These are phyloP conservation scores for Chaetomium sp. DNA, from an alignment of 2,329 filamentous ascomycete species.

Conservation along the genomic window DNA sequence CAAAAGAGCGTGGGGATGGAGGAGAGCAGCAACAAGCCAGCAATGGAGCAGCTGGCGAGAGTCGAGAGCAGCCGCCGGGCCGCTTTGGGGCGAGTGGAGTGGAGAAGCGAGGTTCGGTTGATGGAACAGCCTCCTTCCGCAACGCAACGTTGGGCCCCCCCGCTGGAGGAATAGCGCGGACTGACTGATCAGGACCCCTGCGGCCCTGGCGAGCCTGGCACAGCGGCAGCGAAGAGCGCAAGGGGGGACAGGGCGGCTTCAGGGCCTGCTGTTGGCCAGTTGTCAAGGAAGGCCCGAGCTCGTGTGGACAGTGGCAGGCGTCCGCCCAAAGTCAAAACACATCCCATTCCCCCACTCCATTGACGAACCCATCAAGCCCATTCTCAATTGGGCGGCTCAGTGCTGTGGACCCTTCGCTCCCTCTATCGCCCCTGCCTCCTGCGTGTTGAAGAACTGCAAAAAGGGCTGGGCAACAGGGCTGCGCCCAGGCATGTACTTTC, in stretches of 20 bases:
- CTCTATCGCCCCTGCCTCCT: neutral
- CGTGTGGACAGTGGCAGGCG: neutral
- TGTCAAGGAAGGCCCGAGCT: slow-evolving; percentile 13
- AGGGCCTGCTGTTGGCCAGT: too few relatives aligned
- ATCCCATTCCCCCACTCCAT: slow-evolving; percentile 11
- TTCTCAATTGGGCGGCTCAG: slow-evolving; percentile 19
- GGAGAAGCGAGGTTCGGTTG: slow-evolving; percentile 21
- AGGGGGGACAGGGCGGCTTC: too few relatives aligned
- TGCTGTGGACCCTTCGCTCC: slow-evolving; percentile 10
- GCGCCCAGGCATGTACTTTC: slow-evolving; percentile 5
- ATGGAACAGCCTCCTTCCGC: slow-evolving; percentile 17
- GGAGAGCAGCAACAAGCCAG: slow-evolving; percentile 9
- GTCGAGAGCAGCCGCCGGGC: slow-evolving; percentile 8
- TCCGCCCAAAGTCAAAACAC: slow-evolving; percentile 15
- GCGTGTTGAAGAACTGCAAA: too few relatives aligned
- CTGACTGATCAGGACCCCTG: too few relatives aligned
- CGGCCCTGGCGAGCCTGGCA: too few relatives aligned
- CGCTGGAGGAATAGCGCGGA: too few relatives aligned
- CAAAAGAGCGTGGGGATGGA: slow-evolving; percentile 5
- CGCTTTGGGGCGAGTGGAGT: slow-evolving; percentile 14
- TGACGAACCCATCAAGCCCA: neutral
- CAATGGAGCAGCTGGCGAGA: too few relatives aligned
- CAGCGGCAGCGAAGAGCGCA: too few relatives aligned
- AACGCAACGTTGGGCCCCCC: too few relatives aligned
- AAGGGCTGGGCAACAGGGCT: slow-evolving; percentile 2